Conservation (phyloP, 2,329 filamentous ascomycete species). For the Daldinia sp. region DNA sequence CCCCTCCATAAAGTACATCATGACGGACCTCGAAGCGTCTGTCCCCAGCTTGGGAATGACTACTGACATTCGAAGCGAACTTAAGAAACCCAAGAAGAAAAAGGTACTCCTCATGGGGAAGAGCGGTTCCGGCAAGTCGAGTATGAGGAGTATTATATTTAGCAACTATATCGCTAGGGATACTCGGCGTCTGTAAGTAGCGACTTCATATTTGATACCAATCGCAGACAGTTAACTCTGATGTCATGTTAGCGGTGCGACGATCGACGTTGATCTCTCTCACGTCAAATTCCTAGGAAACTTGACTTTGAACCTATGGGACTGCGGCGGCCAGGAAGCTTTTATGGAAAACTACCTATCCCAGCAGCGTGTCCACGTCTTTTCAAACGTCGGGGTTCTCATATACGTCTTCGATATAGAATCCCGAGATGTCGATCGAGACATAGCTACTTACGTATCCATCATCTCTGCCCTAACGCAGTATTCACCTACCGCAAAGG, state of each 20-base stretch:
- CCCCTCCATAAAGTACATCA: conserved; percentile 11
- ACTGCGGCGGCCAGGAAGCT: conserved; percentile 97
- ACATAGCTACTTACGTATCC: conserved; percentile 89
- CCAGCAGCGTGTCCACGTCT: conserved; percentile 94
- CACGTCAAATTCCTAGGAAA: conserved; percentile 99
- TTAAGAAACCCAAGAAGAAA: conserved; percentile 81
- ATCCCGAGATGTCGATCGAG: conserved; percentile 90
- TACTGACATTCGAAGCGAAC: conserved; percentile 56
- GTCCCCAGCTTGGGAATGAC: conserved; percentile 41
- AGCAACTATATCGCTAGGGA: conserved; percentile 98
- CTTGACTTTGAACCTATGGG: conserved; percentile 96
- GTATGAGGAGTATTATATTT: conserved; percentile 98
- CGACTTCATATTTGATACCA: neutral
- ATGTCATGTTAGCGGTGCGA: conserved; percentile 70
- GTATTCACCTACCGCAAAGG: conserved; percentile 79
- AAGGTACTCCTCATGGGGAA: conserved; percentile 93
- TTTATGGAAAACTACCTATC: conserved; percentile 99
- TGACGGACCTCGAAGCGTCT: conserved; percentile 44
- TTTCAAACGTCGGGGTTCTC: conserved; percentile 93
- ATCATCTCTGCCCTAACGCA: conserved; percentile 90
- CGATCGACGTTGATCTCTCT: conserved; percentile 97
- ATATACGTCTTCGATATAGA: conserved; percentile 99
- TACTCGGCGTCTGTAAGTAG: conserved; percentile 76
- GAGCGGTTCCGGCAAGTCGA: conserved; percentile 96
- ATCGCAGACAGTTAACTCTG: neutral